A percentile compares a stretch with the other conserved stretches of the same genome.
Evolutionary conservation across 495 filamentous ascomycete species (phyloP).

Genomic region (Margaritispora aquatica): DNA sequence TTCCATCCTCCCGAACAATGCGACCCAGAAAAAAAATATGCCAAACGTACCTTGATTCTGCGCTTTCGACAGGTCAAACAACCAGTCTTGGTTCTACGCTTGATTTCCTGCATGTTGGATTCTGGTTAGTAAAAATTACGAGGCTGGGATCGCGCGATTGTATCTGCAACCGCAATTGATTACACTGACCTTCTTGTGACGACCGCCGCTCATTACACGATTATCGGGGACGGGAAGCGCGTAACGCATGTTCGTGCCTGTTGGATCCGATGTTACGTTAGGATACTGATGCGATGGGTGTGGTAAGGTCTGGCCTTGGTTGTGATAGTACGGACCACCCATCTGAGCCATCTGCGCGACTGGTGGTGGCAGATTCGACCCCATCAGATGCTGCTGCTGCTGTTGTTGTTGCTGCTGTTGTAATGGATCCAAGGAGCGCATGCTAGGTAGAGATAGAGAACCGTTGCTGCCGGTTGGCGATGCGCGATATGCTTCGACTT

Average conservation of each 20-base stretch:
- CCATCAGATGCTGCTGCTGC: slow-evolving; percentile 29
- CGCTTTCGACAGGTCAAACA: slow-evolving; percentile 96
- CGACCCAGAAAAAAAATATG: slow-evolving; percentile 11
- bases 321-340: slow-evolving; percentile 29
- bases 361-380: slow-evolving; percentile 29
- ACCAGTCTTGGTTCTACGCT: slow-evolving; percentile 94
- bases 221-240: slow-evolving; percentile 51
- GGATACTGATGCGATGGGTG: slow-evolving; percentile 35
- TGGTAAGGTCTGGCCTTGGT: slow-evolving; percentile 27
- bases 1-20: slow-evolving; percentile 7
- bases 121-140: slow-evolving; percentile 15
- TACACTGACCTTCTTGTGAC: slow-evolving; percentile 75
- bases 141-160: background rate
- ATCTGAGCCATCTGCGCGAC: slow-evolving; percentile 30
- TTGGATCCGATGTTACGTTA: slow-evolving; percentile 36
- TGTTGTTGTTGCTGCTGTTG: slow-evolving; percentile 39
- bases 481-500: slow-evolving; percentile 43
- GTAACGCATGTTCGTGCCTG: slow-evolving; percentile 44
- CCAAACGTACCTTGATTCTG: slow-evolving; percentile 85
- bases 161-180: too few relatives aligned
- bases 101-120: slow-evolving; percentile 63
- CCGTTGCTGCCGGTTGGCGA: slow-evolving; percentile 44
- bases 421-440: slow-evolving; percentile 49
- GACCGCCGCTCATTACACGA: slow-evolving; percentile 68
- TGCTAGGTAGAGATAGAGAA: slow-evolving; percentile 59